Conservation (phyloP, 345 rosid species). For the Pistacia integerrima region DNA sequence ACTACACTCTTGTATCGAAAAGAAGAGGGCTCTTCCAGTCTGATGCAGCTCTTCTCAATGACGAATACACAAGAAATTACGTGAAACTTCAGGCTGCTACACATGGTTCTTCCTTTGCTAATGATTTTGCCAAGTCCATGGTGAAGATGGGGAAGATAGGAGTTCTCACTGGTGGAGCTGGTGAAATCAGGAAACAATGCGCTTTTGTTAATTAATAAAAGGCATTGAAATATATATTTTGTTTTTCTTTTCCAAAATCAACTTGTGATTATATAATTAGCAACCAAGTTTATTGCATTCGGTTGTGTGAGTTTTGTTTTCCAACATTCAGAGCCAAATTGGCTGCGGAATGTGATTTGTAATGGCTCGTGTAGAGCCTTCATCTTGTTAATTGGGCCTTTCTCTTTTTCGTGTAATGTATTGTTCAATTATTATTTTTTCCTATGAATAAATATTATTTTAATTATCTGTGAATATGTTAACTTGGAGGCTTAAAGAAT, state of each 20-base stretch:
- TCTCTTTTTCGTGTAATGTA: too few relatives aligned
- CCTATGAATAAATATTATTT: too few relatives aligned
- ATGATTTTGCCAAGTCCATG: slow-evolving; percentile 60
- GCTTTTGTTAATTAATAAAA: slow-evolving; percentile 27
- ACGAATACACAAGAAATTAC: slow-evolving; percentile 36
- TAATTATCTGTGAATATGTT: too few relatives aligned
- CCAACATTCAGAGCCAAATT: neutral
- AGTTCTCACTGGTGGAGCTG: slow-evolving; percentile 43
- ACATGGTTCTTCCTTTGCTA: slow-evolving; percentile 33
- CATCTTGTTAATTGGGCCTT: too few relatives aligned
- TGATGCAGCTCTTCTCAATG: slow-evolving; percentile 57
- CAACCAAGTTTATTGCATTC: neutral
- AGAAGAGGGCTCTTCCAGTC: slow-evolving; percentile 55
- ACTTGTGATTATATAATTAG: neutral
- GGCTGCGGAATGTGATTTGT: neutral
- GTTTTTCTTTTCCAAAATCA: neutral
- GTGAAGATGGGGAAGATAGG: slow-evolving; percentile 46
- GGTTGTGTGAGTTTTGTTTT: neutral
- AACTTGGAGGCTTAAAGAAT: too few relatives aligned
- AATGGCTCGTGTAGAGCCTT: neutral
- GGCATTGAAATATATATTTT: neutral
- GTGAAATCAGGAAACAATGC: slow-evolving; percentile 60
- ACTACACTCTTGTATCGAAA: slow-evolving; percentile 39
- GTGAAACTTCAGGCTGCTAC: slow-evolving; percentile 28
- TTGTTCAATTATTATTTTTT: too few relatives aligned